phyloP scores from a whole-genome alignment of 2,329 filamentous ascomycete genomes.

The Fusarium avenaceum region DNA sequence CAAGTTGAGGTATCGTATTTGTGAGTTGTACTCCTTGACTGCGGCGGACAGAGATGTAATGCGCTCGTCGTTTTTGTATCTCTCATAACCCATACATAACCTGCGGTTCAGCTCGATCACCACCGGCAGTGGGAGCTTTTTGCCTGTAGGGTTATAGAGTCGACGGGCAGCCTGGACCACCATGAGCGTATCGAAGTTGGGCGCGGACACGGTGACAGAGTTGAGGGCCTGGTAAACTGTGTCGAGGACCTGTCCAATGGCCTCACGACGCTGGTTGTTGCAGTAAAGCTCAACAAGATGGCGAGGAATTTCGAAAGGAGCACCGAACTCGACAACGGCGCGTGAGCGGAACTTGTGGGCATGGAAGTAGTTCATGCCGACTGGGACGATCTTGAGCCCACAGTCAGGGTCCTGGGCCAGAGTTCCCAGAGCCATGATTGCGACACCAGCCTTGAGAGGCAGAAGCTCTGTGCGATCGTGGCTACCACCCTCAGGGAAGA shows the following conservation, averaged over 20 bases:
- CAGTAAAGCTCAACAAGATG: conserved; percentile 90
- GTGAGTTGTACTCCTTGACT: conserved; percentile 87
- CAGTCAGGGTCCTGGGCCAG: conserved; percentile 88
- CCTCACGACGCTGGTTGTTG: conserved; percentile 84
- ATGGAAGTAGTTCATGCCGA: conserved; percentile 99
- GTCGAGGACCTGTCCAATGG: conserved; percentile 87
- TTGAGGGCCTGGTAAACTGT: conserved; percentile 87
- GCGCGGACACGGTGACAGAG: conserved; percentile 90
- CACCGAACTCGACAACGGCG: conserved; percentile 95
- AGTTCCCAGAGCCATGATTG: conserved; percentile 96
- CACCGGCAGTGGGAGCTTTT: conserved; percentile 90
- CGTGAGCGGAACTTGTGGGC: conserved; percentile 97
- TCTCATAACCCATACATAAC: conserved; percentile 89
- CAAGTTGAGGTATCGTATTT: conserved; percentile 86
- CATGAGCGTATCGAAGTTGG: conserved; percentile 97
- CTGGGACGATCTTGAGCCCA: conserved; percentile 93
- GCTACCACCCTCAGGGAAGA: conserved; percentile 96
- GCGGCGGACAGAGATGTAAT: conserved; percentile 81
- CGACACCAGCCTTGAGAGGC: conserved; percentile 94
- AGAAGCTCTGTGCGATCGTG: conserved; percentile 93
- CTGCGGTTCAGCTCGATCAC: conserved; percentile 95
- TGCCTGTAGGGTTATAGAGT: conserved; percentile 93
- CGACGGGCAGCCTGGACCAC: conserved; percentile 93
- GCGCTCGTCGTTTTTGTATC: conserved; percentile 90
- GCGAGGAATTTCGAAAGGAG: conserved; percentile 84